Evolutionary conservation across 2,329 filamentous ascomycete genomes (phyloP), one percentile per base, ranked within the genome.

Genomic region (Xylaria sp.): DNA sequence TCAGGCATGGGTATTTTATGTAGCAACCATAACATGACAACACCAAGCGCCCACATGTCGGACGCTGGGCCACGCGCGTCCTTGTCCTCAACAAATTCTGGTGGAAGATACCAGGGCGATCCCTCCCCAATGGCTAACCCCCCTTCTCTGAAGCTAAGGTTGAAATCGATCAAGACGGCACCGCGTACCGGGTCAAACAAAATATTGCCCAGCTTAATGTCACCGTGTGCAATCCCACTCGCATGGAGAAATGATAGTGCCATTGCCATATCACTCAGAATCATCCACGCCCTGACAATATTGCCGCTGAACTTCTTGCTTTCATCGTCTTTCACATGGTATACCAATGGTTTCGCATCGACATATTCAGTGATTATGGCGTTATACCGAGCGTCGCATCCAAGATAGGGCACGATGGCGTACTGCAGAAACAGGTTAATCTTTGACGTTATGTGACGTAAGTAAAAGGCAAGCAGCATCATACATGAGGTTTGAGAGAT

Each of bases 21-120:
- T 6, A 63, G 59, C 34, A 59, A 18, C 65, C 65, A 67, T 44
- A 54, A 13, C 46, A 59, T 63, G 2, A 67, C 54, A 39, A 67
- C 37, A 5, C 65, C 65, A 34, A 67, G 48, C 8, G 52, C 65
- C 59, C 59, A 67, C 25, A 67, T 48, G 48, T 67, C 65, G 12
- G 52, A 50, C 12, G 52, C 12, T 1, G 4, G 7, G 10, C n/a
- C n/a, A 12, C 3, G 58, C 18, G 7, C 13, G 3, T 1, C 13
- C 3, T 2, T 0, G 25, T 7, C 2, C 2, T 6, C 8, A 7
- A 59, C 34, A 54, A 46, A 67, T 46, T 67, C 65, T 1, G 46
- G 59, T 1, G 65, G 46, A n/a, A 58, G 37, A 18, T 67, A 67
- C 59, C 59, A 67, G 5, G 65, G 65, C 2, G 54, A 1, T 18